These are phyloP conservation scores for Knoxdaviesia proteae DNA, from an alignment of 2,329 filamentous ascomycete genomes.

Conservation along the genomic window DNA sequence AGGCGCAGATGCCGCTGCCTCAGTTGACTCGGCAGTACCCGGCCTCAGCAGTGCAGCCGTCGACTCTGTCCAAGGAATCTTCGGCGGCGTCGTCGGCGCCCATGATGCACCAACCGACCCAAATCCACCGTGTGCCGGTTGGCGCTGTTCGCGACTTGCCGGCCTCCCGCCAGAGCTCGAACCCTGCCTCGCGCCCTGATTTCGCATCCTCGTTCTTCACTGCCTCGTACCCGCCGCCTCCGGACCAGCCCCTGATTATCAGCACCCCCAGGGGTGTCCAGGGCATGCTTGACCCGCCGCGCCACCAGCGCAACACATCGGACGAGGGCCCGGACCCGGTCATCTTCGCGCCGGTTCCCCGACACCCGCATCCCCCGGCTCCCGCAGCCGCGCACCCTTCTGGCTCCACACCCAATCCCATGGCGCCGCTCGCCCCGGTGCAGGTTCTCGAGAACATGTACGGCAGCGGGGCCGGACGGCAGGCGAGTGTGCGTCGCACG, in stretches of 20 bases:
- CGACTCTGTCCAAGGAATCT: too few relatives aligned
- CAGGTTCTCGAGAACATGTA: too few relatives aligned
- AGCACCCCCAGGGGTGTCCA: conserved; percentile 35
- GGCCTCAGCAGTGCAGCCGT: too few relatives aligned
- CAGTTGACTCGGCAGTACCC: too few relatives aligned
- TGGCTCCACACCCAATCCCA: neutral
- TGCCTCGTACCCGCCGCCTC: neutral
- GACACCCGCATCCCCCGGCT: conserved; percentile 30
- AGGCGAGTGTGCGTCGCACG: conserved; percentile 22
- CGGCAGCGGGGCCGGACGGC: neutral
- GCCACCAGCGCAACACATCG: conserved; percentile 10
- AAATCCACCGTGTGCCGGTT: conserved; percentile 19
- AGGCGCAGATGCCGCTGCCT: too few relatives aligned
- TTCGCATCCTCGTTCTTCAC: too few relatives aligned
- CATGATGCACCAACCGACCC: conserved; percentile 5
- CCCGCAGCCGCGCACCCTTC: conserved; percentile 1
- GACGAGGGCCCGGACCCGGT: conserved; percentile 18
- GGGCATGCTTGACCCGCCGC: conserved; percentile 28
- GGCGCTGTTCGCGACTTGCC: conserved; percentile 5
- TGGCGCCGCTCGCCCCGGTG: conserved; percentile 3
- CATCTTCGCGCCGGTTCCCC: conserved; percentile 31
- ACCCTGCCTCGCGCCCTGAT: too few relatives aligned
- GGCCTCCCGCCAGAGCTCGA: too few relatives aligned
- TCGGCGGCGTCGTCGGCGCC: too few relatives aligned
- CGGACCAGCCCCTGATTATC: conserved; percentile 37